Base-by-base conservation (phyloP, 2,329 filamentous ascomycete genomes). In the Talaromyces verruculosus region DNA sequence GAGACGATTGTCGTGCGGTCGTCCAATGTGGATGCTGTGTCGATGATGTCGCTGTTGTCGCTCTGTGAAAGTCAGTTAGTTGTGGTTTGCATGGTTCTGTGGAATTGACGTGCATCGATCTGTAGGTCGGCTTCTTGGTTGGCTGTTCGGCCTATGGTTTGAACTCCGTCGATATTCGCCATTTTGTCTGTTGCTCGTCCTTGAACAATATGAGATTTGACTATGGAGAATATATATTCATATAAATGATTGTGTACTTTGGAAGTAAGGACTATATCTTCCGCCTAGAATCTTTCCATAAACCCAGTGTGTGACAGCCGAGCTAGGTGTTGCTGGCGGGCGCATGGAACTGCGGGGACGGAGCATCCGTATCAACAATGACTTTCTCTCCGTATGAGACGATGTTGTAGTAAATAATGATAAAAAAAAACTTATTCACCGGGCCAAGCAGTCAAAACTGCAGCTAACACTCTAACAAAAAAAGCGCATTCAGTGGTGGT, bases 1-100 rank as follows among this genome's bases (percentile, higher is more conserved):
- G 66, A 67, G 28, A 65, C 63, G 19, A 67, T 63, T 3, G 66
- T 67, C n/a, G 66, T 64, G n/a, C 58, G 59, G 37, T 67, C 66
- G 58, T 67, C 51, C 43, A 67, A 10, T 28, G 51, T 62, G 11
- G 66, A 65, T 17, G 63, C 30, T 19, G 49, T 13, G 43, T 67
- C 63, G 5, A 28, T n/a, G 30, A 30, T 10, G 45, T 66, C 65
- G 28, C 39, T 60, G 28, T 45, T 57, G n/a, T 65, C 59, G 22
- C 47, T 63, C 57, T 67, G 33, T 53, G 10, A 25, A 28, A 37
- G 7, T 55, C 22, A 53, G 5, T 39, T 10, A 10, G 30, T 5
- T 5, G 35, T 37, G 33, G 2, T 35, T n/a, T 53, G 22, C n/a
- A 19, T n/a, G 35, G 13, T n/a, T 11, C 3, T n/a, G 17, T 19